Base-by-base conservation (phyloP, 257 asterid species). In the Salvia rosmarinus region DNA sequence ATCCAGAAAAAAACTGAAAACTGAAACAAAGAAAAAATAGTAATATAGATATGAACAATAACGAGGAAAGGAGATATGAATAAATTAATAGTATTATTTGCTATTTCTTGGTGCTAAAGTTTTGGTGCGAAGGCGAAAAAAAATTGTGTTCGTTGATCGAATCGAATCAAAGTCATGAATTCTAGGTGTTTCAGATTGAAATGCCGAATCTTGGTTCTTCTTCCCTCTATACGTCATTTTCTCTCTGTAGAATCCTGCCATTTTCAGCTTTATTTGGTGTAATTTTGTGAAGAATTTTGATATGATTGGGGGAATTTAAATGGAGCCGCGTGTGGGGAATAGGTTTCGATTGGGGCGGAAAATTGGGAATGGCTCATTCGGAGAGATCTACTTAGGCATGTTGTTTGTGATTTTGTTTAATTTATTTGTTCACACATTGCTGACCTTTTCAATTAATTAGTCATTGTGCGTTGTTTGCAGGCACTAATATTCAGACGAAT, bases 251-350 rank as follows among this genome's bases (percentile, higher is more conserved):
- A 71, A 74, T 67, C 70, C 68, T 73, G 77, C 43, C 43, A 25
- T 71, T 61, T 58, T 73, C 71, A 50, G 65, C 55, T 61, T 30
- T 17, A n/a, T 59, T 76, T 59, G 65, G 40, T 42, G 63, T 68
- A 3, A 72, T 69, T 37, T 65, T 47, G 78, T 6, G 51, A 23
- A 46, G 34, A 13, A 17, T 54, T 56, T 44, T 46, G 78, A 58
- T 63, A 43, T 49, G 75, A 71, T 79, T 67, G 60, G 71, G 30
- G 30, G 57, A 34, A 57, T 28, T 78, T 77, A 42, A 55, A 87
- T 87, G 93, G 93, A 87, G 83, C 88, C 88, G 75, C 90, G 88
- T 20, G 87, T 87, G 73, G 93, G 90, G 61, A 85, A 82, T 66
- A 87, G 78, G 82, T 87, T 75, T 52, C 84, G 90, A 35, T 54